Evolutionary conservation across 345 rosid species (phyloP).

Genomic region (Brassica nigra): DNA sequence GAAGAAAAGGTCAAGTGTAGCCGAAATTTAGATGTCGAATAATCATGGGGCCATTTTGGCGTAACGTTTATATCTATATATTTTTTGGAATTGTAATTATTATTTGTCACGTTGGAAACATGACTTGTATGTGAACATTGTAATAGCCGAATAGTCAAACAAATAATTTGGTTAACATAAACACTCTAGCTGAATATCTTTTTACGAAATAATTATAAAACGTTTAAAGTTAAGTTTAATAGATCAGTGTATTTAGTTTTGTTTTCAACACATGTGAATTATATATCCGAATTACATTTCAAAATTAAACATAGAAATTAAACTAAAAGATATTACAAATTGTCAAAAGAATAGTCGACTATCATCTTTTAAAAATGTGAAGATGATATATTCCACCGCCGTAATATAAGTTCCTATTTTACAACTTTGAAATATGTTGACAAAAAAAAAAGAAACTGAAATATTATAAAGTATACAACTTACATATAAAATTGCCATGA

Average conservation of each 20-base stretch:
- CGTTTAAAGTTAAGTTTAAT: not conserved
- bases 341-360: not conserved
- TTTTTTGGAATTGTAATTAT: not conserved
- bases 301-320: not conserved
- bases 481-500: not conserved
- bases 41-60: slow-evolving; percentile 10
- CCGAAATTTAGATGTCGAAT: slow-evolving; percentile 16
- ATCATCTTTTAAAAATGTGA: not conserved
- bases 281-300: not conserved
- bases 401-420: not conserved
- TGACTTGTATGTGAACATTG: not conserved
- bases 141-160: not conserved
- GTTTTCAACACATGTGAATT: not conserved
- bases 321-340: not conserved
- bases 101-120: not conserved
- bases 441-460: not conserved
- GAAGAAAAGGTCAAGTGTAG: slow-evolving; percentile 1
- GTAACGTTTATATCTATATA: not conserved
- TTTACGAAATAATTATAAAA: not conserved
- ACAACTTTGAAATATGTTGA: not conserved
- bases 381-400: not conserved
- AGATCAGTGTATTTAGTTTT: not conserved
- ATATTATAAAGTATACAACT: not conserved
- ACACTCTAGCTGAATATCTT: not conserved
- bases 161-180: not conserved